These are phyloP conservation scores for Zymoseptoria pseudotritici DNA, from an alignment of 2,329 filamentous ascomycete genomes.

Conservation along the genomic window DNA sequence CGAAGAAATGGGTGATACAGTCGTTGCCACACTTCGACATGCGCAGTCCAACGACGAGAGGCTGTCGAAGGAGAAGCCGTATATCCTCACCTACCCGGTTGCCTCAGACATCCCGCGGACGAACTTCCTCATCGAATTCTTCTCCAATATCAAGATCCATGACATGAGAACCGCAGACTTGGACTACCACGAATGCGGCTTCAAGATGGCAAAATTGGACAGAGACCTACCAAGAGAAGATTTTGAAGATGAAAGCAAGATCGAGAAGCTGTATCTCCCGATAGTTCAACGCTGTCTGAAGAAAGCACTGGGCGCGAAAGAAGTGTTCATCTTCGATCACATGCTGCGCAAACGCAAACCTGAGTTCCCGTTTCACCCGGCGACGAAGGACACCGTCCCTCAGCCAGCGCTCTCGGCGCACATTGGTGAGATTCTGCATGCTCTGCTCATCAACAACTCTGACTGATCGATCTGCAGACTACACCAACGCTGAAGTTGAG, in stretches of 20 bases:
- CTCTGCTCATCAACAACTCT: background rate
- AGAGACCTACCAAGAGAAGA: constrained; percentile 2
- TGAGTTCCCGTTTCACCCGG: background rate
- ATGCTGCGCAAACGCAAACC: constrained; percentile 3
- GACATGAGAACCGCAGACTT: constrained; percentile 1
- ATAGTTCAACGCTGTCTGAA: constrained; percentile 2
- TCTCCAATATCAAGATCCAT: constrained; percentile 2
- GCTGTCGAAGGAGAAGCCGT: constrained; percentile 4
- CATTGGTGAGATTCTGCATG: constrained; percentile 2
- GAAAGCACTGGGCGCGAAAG: background rate
- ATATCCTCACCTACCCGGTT: constrained; percentile 4
- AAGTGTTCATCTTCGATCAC: constrained; percentile 8
- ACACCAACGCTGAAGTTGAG: constrained; percentile 3
- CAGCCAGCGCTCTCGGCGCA: constrained; percentile 7
- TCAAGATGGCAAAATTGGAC: constrained; percentile 1
- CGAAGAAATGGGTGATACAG: constrained; percentile 1
- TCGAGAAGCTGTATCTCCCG: constrained; percentile 3
- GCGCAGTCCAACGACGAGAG: constrained; percentile 2
- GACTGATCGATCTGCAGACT: background rate
- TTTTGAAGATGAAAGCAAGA: constrained; percentile 3
- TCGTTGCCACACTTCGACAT: constrained; percentile 4
- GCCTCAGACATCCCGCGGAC: constrained; percentile 1
- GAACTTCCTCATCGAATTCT: constrained; percentile 6
- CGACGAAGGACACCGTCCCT: background rate
- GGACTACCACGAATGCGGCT: background rate